Evolutionary conservation across 1,284 basidiomycete genomes (phyloP), one percentile per base, ranked within the genome.

Genomic region (Coniferiporia sulphurascens): DNA sequence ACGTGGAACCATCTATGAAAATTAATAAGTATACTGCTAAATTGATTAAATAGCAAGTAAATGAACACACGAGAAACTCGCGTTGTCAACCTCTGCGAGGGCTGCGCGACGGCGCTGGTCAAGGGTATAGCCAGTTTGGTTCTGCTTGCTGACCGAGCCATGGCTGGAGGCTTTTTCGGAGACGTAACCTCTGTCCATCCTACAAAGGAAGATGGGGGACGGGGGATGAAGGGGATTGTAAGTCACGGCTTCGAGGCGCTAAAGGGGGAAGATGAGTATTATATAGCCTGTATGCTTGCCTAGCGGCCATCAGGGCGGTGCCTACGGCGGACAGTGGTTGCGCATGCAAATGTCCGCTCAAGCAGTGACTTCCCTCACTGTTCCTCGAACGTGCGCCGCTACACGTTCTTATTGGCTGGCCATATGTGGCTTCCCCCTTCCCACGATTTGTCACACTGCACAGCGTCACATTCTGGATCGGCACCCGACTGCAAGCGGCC

Each of bases 1-100:
- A 84, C 78, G 67, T 92, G 89, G 65, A 78, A 78, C 69, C 69
- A 67, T 13, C 73, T 74, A 46, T 17, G 8, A 2, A 3, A 3
- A 21, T 46, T 46, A 21, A n/a, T 46, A n/a, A 46, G 6, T 9
- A 50, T n/a, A 38, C 34, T 17, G 19, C 9, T 19, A 62, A 32
- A 43, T 58, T n/a, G n/a, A 22, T n/a, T 57, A n/a, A 19, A 32
- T 6, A 62, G 21, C 4, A 13, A 13, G 17, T 32, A 22, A 19
- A 9, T 34, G 21, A n/a, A 69, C 71, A 64, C 52, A 76, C 67
- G 74, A 76, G 70, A 83, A 82, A 45, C 72, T 73, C 55, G 81
- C 82, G 59, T 79, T 77, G 68, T 84, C 82, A 62, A 85, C 73
- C 67, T 83, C 80, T 15, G 77, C 75, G 17, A 85, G 72, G 19